phyloP scores from a whole-genome alignment of 495 filamentous ascomycete species.

The Penicillium simplicissimum region DNA sequence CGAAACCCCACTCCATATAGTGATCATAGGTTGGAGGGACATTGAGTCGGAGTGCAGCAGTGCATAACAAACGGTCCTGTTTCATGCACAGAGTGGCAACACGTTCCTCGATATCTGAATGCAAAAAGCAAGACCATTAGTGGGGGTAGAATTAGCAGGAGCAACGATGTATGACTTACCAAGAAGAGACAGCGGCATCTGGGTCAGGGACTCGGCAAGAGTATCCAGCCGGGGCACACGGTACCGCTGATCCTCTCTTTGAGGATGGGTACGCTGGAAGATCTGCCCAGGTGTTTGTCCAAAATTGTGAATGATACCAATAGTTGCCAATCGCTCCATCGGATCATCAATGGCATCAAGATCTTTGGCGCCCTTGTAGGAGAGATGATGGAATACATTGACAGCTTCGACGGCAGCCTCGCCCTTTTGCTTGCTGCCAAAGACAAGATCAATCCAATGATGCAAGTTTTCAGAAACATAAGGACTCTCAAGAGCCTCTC shows the following conservation, averaged over 20 bases:
- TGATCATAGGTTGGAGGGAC: conserved; percentile 86
- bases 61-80: conserved; percentile 79
- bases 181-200: conserved; percentile 78
- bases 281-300: conserved; percentile 96
- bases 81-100: conserved; percentile 83
- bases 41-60: conserved; percentile 79
- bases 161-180: conserved; percentile 34
- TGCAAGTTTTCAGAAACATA: conserved; percentile 90
- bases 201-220: conserved; percentile 71
- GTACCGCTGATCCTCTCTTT: conserved; percentile 63
- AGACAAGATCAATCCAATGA: conserved; percentile 94
- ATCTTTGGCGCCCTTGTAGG: conserved; percentile 91
- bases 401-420: conserved; percentile 88
- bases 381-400: conserved; percentile 94
- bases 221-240: conserved; percentile 72
- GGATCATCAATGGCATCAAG: conserved; percentile 89
- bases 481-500: conserved; percentile 91
- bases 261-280: conserved; percentile 76
- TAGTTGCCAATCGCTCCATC: conserved; percentile 78
- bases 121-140: neutral
- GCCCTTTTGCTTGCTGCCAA: conserved; percentile 92
- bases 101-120: conserved; percentile 69
- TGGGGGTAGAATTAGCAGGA: too few relatives aligned
- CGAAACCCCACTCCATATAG: conserved; percentile 94
- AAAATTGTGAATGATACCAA: conserved; percentile 97